phyloP scores from a whole-genome alignment of 1,284 basidiomycete genomes.

The Pholiota adiposa region DNA sequence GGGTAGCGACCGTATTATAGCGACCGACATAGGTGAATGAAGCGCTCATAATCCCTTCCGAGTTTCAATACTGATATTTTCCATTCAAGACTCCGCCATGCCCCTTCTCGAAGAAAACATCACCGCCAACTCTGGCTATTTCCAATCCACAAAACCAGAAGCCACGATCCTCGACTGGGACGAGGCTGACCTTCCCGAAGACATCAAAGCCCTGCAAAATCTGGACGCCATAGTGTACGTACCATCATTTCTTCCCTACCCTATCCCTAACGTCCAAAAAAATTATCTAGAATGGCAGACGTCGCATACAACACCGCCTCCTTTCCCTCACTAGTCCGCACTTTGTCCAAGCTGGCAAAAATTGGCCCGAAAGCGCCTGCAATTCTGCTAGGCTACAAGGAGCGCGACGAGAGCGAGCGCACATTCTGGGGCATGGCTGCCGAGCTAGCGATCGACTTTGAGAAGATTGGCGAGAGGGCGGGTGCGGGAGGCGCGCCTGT shows the following conservation, averaged over 20 bases:
- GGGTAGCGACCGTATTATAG: constrained; percentile 49
- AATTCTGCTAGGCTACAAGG: constrained; percentile 81
- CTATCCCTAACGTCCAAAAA: neutral
- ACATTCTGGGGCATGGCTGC: constrained; percentile 68
- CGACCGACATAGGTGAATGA: constrained; percentile 76
- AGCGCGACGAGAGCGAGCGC: constrained; percentile 76
- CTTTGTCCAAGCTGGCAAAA: constrained; percentile 50
- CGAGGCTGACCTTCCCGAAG: constrained; percentile 58
- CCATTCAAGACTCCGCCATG: constrained; percentile 76
- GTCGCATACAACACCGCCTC: constrained; percentile 89
- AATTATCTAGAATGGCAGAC: constrained; percentile 75
- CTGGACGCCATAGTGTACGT: constrained; percentile 64
- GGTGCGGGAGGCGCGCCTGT: constrained; percentile 65
- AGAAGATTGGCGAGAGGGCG: constrained; percentile 53
- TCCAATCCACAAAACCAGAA: constrained; percentile 32
- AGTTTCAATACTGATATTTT: neutral
- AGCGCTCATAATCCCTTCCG: neutral
- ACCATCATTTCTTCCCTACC: neutral
- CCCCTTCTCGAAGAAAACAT: constrained; percentile 79
- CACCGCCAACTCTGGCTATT: constrained; percentile 47
- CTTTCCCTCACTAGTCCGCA: constrained; percentile 70
- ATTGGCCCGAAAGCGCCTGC: constrained; percentile 41
- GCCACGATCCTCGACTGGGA: constrained; percentile 80
- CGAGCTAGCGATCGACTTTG: constrained; percentile 54
- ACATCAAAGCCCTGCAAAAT: constrained; percentile 37